These are phyloP conservation scores for Penicillium digitatum DNA, from an alignment of 2,329 filamentous ascomycete genomes.

Conservation along the genomic window DNA sequence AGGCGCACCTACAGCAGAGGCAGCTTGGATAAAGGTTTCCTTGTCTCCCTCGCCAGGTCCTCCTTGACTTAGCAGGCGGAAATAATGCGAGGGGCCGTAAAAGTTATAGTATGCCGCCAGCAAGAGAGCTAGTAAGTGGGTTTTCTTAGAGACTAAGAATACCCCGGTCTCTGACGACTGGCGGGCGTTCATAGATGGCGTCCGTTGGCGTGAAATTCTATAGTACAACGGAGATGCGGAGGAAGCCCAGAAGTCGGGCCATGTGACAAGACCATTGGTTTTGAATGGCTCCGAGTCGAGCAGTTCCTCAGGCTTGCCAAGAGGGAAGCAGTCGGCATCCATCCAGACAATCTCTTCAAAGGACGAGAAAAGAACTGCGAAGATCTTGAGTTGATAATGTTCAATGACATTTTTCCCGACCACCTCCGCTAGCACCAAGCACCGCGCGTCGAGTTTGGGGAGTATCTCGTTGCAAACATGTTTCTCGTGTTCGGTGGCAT, in stretches of 20 bases:
- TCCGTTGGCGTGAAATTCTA: constrained; percentile 37
- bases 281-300: constrained; percentile 52
- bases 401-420: constrained; percentile 39
- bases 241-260: constrained; percentile 54
- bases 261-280: constrained; percentile 53
- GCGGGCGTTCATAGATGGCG: constrained; percentile 32
- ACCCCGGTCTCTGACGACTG: constrained; percentile 38
- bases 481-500: constrained; percentile 40
- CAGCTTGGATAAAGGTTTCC: constrained; percentile 39
- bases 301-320: constrained; percentile 44
- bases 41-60: constrained; percentile 40
- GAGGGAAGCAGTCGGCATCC: constrained; percentile 56
- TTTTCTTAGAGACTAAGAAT: constrained; percentile 38
- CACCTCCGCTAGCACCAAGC: constrained; percentile 44
- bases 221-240: constrained; percentile 45
- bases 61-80: constrained; percentile 39
- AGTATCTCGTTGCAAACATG: constrained; percentile 40
- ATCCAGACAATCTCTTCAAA: constrained; percentile 59
- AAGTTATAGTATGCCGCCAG: constrained; percentile 39
- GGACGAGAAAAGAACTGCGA: constrained; percentile 56
- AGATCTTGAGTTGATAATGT: constrained; percentile 55
- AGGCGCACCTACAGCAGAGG: constrained; percentile 30
- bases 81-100: constrained; percentile 38
- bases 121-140: constrained; percentile 33
- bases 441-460: constrained; percentile 41